phyloP scores from a whole-genome alignment of 257 asterid species.

The Mitragyna speciosa region DNA sequence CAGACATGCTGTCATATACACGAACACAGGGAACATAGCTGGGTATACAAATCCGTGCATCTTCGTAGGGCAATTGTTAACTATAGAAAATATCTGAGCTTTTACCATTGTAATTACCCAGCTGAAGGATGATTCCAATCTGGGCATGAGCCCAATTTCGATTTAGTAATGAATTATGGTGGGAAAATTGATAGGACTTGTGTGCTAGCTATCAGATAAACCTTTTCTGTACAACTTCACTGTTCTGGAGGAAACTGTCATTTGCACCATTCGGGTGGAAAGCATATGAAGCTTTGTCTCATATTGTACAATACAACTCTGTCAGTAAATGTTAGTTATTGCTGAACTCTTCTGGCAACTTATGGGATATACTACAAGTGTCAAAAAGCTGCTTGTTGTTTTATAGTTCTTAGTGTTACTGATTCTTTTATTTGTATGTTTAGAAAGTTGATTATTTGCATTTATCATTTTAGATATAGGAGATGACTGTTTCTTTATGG shows the following conservation, averaged over 20 bases:
- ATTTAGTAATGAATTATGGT: neutral
- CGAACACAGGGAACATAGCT: too few relatives aligned
- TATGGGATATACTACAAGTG: neutral
- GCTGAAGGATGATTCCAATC: too few relatives aligned
- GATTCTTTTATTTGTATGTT: neutral
- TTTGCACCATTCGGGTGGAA: neutral
- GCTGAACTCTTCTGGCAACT: neutral
- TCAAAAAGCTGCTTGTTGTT: neutral
- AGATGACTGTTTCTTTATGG: slow-evolving; percentile 1
- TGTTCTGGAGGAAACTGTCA: neutral
- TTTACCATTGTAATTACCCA: too few relatives aligned
- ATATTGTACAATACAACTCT: neutral
- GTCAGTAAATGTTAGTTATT: neutral
- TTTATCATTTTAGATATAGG: neutral
- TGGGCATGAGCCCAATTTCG: neutral
- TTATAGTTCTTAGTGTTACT: neutral
- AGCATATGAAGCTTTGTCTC: neutral
- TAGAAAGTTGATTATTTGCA: neutral
- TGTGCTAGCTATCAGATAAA: neutral
- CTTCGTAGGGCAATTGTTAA: too few relatives aligned
- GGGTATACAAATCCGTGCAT: too few relatives aligned
- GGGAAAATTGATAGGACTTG: neutral
- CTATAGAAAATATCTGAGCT: too few relatives aligned
- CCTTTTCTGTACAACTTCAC: neutral
- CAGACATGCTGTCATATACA: too few relatives aligned